Percentiles rank a stretch among this genome's conserved stretches.
Conservation (phyloP, 2,329 filamentous ascomycete genomes). For the Colletotrichum sublineola region DNA sequence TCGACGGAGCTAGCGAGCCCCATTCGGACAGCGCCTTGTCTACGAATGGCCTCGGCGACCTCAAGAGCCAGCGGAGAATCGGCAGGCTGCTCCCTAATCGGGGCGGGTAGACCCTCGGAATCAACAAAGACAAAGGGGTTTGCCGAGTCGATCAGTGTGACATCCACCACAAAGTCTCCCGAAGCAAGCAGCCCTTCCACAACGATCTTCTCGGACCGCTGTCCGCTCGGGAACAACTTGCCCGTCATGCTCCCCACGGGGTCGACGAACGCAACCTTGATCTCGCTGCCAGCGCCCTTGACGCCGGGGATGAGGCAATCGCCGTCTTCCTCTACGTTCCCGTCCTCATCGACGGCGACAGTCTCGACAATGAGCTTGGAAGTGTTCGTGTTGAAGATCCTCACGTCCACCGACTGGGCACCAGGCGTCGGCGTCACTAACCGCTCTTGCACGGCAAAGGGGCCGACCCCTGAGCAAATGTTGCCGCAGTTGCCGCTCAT, state of each 20-base stretch:
- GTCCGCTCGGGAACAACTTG: constrained; percentile 69
- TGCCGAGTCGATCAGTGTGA: constrained; percentile 53
- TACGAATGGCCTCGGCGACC: constrained; percentile 65
- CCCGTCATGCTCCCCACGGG: constrained; percentile 73
- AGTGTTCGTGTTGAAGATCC: constrained; percentile 75
- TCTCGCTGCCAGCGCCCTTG: constrained; percentile 62
- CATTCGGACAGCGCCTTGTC: constrained; percentile 68
- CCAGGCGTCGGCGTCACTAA: constrained; percentile 48
- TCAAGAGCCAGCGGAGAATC: constrained; percentile 48
- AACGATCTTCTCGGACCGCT: constrained; percentile 59
- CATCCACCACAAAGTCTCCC: constrained; percentile 49
- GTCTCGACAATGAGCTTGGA: constrained; percentile 66
- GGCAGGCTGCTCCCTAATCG: constrained; percentile 56
- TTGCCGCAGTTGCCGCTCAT: constrained; percentile 74
- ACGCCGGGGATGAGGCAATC: constrained; percentile 72
- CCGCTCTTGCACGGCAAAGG: constrained; percentile 69
- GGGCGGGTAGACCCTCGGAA: constrained; percentile 59
- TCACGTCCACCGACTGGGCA: constrained; percentile 41
- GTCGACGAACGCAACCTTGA: constrained; percentile 70
- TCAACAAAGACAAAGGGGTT: constrained; percentile 65
- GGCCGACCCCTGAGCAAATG: constrained; percentile 71
- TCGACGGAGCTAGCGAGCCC: constrained; percentile 61
- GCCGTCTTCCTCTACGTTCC: constrained; percentile 62
- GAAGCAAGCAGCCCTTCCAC: constrained; percentile 51
- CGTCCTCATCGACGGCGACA: constrained; percentile 62